Conservation (phyloP, 177 flowering plant species). For the Tripterygium wilfordii region DNA sequence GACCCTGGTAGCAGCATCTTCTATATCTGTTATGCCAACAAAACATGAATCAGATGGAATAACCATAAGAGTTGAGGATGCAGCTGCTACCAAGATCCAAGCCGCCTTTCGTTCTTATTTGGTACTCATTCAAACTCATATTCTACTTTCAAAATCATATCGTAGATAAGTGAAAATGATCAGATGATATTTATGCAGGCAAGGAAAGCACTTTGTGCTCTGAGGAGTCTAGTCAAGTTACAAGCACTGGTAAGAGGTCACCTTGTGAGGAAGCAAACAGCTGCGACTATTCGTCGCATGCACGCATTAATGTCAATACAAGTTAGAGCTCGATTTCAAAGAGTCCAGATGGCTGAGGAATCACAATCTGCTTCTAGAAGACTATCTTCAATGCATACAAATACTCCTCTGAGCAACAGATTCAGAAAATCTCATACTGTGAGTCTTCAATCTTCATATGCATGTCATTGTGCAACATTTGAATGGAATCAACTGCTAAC, state of each 20-base stretch:
- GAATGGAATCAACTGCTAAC: not conserved
- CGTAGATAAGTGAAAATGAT: not conserved
- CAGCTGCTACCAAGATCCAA: slow-evolving; percentile 66
- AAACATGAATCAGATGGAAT: not conserved
- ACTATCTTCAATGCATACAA: slow-evolving; percentile 13
- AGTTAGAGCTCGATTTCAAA: slow-evolving; percentile 48
- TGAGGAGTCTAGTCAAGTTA: slow-evolving; percentile 60
- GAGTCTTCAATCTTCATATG: not conserved
- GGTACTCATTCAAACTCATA: slow-evolving; percentile 25
- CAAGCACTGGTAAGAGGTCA: slow-evolving; percentile 77
- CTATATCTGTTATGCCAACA: slow-evolving; percentile 22
- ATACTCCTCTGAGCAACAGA: not conserved
- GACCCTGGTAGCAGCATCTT: slow-evolving; percentile 22
- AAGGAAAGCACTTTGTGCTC: slow-evolving; percentile 59
- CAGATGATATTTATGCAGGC: slow-evolving; percentile 34
- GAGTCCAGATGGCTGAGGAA: slow-evolving; percentile 40
- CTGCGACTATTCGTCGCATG: slow-evolving; percentile 43
- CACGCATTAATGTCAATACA: slow-evolving; percentile 61
- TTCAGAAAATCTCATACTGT: not conserved
- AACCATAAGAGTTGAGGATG: slow-evolving; percentile 20
- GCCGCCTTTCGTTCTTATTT: slow-evolving; percentile 49
- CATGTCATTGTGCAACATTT: no score
- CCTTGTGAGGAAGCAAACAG: slow-evolving; percentile 62
- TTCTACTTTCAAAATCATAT: no score
- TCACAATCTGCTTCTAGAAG: slow-evolving; percentile 13